Evolutionary conservation across 148 eudicot genomes (phyloP).

Genomic region (Oxyria digyna): DNA sequence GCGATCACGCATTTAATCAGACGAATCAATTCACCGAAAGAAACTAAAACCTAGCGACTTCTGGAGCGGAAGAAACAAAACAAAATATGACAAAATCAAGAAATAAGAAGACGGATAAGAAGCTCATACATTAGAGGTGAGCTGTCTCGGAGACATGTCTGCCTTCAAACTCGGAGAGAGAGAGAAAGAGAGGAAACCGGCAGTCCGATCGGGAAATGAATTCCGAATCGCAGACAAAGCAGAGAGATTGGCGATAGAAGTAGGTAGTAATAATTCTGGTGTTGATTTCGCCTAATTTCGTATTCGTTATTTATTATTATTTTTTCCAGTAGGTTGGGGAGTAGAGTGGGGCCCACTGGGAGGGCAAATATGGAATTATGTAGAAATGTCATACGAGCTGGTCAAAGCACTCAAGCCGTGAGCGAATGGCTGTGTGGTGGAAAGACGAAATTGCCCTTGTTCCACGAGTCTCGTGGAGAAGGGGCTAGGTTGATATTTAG

Average conservation of each 20-base stretch:
- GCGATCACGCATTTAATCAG: neutral
- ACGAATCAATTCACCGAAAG: neutral
- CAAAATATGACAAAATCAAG: neutral
- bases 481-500: neutral
- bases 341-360: neutral
- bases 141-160: neutral
- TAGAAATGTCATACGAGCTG: neutral
- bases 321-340: neutral
- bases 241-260: neutral
- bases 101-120: neutral
- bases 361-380: neutral
- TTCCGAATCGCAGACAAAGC: neutral
- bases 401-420: neutral
- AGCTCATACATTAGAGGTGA: neutral
- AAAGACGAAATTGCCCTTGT: neutral
- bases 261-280: too few species aligned
- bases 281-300: neutral
- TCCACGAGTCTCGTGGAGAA: neutral
- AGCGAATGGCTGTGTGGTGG: neutral
- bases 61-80: neutral
- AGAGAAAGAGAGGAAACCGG: neutral
- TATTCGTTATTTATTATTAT: neutral
- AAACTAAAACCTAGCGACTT: neutral
- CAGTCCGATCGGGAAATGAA: neutral
- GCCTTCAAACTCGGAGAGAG: conserved; percentile 1